phyloP scores from a whole-genome alignment of 805 yeast species.

The Cyberlindnera lachancei region DNA sequence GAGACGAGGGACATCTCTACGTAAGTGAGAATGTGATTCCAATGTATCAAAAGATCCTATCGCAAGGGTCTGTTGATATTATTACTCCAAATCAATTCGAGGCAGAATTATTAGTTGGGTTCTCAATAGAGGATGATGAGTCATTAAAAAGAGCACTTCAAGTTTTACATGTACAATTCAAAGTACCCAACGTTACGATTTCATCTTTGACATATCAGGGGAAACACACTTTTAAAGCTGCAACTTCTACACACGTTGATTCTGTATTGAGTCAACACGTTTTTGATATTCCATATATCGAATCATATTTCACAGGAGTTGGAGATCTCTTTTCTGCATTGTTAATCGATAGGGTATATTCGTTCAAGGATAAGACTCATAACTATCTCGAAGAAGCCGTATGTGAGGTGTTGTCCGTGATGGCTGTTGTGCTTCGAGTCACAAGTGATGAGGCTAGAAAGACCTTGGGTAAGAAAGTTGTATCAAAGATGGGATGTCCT shows the following conservation, averaged over 20 bases:
- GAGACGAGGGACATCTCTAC: constrained; percentile 66
- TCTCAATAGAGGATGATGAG: constrained; percentile 32
- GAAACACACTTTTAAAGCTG: constrained; percentile 10
- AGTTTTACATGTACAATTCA: constrained; percentile 38
- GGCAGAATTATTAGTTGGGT: constrained; percentile 59
- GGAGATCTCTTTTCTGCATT: constrained; percentile 88
- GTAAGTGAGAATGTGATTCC: constrained; percentile 58
- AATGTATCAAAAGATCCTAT: constrained; percentile 41
- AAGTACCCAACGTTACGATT: constrained; percentile 55
- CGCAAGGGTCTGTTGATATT: constrained; percentile 47
- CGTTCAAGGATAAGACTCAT: constrained; percentile 3
- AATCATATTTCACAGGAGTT: constrained; percentile 88
- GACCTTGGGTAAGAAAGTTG: constrained; percentile 31
- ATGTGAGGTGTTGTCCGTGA: constrained; percentile 48
- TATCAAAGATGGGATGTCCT: constrained; percentile 46
- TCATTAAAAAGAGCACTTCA: constrained; percentile 40
- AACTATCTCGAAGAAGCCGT: constrained; percentile 29
- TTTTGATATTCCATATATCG: constrained; percentile 52
- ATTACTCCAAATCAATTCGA: constrained; percentile 93
- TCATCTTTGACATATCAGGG: constrained; percentile 42
- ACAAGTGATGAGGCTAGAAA: constrained; percentile 36
- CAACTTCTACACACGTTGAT: constrained; percentile 11
- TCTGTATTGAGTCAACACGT: constrained; percentile 6
- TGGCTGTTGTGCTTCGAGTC: constrained; percentile 41
- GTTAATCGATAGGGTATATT: constrained; percentile 52